phyloP scores from a whole-genome alignment of 805 yeast genomes.

The Wickerhamiella vanderwaltii region DNA sequence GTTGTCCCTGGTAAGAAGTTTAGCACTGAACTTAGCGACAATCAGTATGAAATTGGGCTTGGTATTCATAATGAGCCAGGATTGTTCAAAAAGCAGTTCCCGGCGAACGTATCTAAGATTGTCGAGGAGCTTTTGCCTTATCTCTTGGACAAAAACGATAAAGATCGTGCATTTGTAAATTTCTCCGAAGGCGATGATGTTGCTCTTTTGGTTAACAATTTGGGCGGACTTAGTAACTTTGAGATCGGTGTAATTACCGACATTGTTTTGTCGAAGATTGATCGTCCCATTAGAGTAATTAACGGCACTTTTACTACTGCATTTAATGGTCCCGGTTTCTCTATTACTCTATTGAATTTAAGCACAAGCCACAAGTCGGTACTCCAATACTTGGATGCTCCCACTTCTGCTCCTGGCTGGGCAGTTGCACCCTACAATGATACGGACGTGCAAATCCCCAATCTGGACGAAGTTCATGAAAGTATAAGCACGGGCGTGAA shows the following conservation, averaged over 20 bases:
- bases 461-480: slow-evolving; percentile 25
- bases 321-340: slow-evolving; percentile 83
- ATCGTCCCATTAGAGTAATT: slow-evolving; percentile 53
- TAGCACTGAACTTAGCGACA: slow-evolving; percentile 39
- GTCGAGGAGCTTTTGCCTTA: slow-evolving; percentile 49
- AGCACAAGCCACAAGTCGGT: slow-evolving; percentile 38
- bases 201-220: slow-evolving; percentile 62
- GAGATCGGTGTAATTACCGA: slow-evolving; percentile 65
- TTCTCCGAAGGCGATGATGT: slow-evolving; percentile 53
- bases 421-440: slow-evolving; percentile 22
- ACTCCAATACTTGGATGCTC: slow-evolving; percentile 50
- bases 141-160: slow-evolving; percentile 49
- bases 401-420: slow-evolving; percentile 81
- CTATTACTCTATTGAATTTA: slow-evolving; percentile 67
- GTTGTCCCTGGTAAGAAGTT: slow-evolving; percentile 73
- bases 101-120: slow-evolving; percentile 55
- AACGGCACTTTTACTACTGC: slow-evolving; percentile 81
- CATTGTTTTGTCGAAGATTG: slow-evolving; percentile 42
- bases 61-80: slow-evolving; percentile 97
- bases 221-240: slow-evolving; percentile 80
- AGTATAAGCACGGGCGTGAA: slow-evolving; percentile 34
- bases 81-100: slow-evolving; percentile 35
- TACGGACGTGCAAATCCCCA: slow-evolving; percentile 24
- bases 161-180: slow-evolving; percentile 70
- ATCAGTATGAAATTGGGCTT: slow-evolving; percentile 82